These are phyloP conservation scores for Lipomyces orientalis DNA, from an alignment of 805 yeast genomes.

Conservation along the genomic window DNA sequence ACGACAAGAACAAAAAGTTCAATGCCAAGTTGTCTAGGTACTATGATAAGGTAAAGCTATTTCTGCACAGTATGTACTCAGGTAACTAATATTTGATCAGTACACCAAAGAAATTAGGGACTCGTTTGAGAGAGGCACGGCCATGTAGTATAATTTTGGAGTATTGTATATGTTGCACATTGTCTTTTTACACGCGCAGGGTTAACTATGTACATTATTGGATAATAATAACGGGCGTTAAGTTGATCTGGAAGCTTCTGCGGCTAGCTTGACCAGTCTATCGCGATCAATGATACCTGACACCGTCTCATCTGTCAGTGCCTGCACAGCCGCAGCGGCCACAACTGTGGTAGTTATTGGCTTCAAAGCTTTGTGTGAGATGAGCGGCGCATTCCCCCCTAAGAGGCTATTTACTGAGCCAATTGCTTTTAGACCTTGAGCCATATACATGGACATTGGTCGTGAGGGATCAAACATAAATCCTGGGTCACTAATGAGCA, in stretches of 20 bases:
- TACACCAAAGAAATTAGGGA: slow-evolving; percentile 47
- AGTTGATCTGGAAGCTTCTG: slow-evolving; percentile 9
- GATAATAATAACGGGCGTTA: slow-evolving; percentile 4
- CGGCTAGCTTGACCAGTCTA: slow-evolving; percentile 21
- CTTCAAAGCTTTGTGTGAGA: slow-evolving; percentile 21
- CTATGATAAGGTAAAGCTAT: slow-evolving; percentile 48
- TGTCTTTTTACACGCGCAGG: neutral
- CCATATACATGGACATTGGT: slow-evolving; percentile 29
- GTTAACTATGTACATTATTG: slow-evolving; percentile 1
- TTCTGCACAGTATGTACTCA: neutral
- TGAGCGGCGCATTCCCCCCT: slow-evolving; percentile 31
- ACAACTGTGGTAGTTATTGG: slow-evolving; percentile 31
- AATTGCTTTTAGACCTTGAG: slow-evolving; percentile 22
- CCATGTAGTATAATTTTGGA: slow-evolving; percentile 33
- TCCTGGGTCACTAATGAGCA: slow-evolving; percentile 10
- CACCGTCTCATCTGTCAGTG: slow-evolving; percentile 25
- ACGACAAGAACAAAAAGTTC: slow-evolving; percentile 75
- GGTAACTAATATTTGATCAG: neutral
- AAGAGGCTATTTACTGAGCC: slow-evolving; percentile 26
- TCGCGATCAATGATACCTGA: slow-evolving; percentile 25
- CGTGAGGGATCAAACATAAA: slow-evolving; percentile 33
- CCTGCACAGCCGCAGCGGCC: slow-evolving; percentile 36
- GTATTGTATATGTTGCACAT: neutral
- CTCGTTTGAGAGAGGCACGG: slow-evolving; percentile 48
- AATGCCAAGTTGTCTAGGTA: slow-evolving; percentile 70